Evolutionary conservation across 495 filamentous ascomycete species (phyloP).

Genomic region (Penicillium diatomitis): DNA sequence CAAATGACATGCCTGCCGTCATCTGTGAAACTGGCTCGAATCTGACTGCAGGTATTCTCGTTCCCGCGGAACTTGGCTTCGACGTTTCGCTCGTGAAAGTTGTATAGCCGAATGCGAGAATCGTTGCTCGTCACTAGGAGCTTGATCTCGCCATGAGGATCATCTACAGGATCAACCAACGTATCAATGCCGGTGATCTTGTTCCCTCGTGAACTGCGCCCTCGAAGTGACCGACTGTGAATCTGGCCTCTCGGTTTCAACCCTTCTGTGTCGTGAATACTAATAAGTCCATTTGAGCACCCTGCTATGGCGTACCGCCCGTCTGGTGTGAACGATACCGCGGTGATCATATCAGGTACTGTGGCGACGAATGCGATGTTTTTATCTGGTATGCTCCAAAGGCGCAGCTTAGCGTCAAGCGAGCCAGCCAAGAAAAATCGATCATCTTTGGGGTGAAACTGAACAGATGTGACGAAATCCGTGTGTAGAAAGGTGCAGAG

Average conservation of each 20-base stretch:
- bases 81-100: slow-evolving; percentile 69
- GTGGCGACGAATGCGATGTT: slow-evolving; percentile 79
- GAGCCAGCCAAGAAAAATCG: slow-evolving; percentile 95
- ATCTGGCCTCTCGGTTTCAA: slow-evolving; percentile 76
- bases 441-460: slow-evolving; percentile 92
- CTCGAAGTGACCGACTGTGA: slow-evolving; percentile 80
- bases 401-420: slow-evolving; percentile 78
- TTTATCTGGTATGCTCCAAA: slow-evolving; percentile 98
- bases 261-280: slow-evolving; percentile 93
- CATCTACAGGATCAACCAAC: slow-evolving; percentile 49
- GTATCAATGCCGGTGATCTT: slow-evolving; percentile 96
- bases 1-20: slow-evolving; percentile 83
- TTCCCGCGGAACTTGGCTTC: slow-evolving; percentile 90
- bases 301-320: slow-evolving; percentile 86
- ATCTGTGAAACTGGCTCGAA: slow-evolving; percentile 81
- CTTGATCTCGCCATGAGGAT: slow-evolving; percentile 66
- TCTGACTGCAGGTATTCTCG: slow-evolving; percentile 86
- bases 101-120: slow-evolving; percentile 86
- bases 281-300: slow-evolving; percentile 72
- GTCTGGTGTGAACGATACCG: slow-evolving; percentile 89
- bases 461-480: slow-evolving; percentile 90
- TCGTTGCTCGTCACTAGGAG: slow-evolving; percentile 92
- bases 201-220: slow-evolving; percentile 89
- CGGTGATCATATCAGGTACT: slow-evolving; percentile 82
- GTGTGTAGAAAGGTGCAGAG: slow-evolving; percentile 94